Percentiles rank a stretch among this genome's conserved stretches.
Conservation (phyloP, 306 rosid genomes). For the Quercus alba region DNA sequence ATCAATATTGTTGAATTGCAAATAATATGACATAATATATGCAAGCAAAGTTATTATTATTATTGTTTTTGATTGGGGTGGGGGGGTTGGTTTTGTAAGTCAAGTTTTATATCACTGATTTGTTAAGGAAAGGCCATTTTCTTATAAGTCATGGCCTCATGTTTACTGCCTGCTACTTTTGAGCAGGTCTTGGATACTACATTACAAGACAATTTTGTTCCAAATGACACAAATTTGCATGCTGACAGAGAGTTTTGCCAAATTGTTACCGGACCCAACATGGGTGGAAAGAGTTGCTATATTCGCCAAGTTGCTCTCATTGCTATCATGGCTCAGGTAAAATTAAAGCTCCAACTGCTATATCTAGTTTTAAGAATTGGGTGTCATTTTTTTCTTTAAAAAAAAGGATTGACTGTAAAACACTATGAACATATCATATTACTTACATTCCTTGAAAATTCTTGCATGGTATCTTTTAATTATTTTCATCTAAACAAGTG, state of each 20-base stretch:
- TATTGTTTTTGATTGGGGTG: too few species aligned
- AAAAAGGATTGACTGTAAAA: neutral
- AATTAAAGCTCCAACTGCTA: conserved; percentile 6
- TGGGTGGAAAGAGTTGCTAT: conserved; percentile 99
- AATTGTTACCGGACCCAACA: conserved; percentile 94
- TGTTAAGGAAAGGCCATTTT: neutral
- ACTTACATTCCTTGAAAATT: neutral
- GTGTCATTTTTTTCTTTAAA: neutral
- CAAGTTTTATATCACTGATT: conserved; percentile 13
- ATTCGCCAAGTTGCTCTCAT: conserved; percentile 96
- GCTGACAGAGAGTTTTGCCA: conserved; percentile 73
- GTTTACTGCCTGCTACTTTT: conserved; percentile 30
- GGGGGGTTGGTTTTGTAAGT: too few species aligned
- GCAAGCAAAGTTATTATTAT: neutral
- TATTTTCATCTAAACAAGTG: neutral
- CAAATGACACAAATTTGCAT: conserved; percentile 76
- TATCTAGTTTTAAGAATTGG: conserved; percentile 7
- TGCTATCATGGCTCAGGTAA: conserved; percentile 94
- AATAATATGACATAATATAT: neutral
- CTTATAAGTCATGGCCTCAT: conserved; percentile 5
- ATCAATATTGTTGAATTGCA: neutral
- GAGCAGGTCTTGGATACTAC: conserved; percentile 70
- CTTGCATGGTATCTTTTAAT: neutral
- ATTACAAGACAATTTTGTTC: conserved; percentile 84
- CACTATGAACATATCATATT: neutral